Evolutionary conservation across 2,329 filamentous ascomycete genomes (phyloP).

Genomic region (Fusarium penzigii): DNA sequence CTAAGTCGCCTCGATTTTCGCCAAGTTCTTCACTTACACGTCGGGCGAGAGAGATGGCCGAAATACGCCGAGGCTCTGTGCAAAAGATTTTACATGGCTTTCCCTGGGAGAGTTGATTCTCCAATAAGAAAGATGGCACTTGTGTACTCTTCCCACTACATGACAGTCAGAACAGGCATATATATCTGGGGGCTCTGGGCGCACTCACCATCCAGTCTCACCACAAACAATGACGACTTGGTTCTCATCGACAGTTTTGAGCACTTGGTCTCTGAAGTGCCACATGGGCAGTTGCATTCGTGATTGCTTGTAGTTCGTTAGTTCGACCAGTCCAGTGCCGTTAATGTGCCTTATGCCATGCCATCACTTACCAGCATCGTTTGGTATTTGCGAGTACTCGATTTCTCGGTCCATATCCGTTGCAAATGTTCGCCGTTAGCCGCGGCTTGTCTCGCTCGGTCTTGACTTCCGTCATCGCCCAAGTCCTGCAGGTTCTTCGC

Average conservation of each 20-base stretch:
- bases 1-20: constrained; percentile 78
- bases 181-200: not conserved
- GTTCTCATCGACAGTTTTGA: constrained; percentile 74
- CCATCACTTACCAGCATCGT: constrained; percentile 65
- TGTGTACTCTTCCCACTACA: constrained; percentile 89
- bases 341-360: not conserved
- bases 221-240: constrained; percentile 93
- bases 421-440: constrained; percentile 52
- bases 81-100: constrained; percentile 90
- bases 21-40: constrained; percentile 95
- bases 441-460: constrained; percentile 42
- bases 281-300: constrained; percentile 89
- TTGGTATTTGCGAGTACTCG: constrained; percentile 63
- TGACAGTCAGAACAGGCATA: constrained; percentile 21
- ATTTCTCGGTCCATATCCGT: constrained; percentile 62
- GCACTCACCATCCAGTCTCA: constrained; percentile 78
- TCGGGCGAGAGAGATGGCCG: constrained; percentile 88
- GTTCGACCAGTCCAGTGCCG: not conserved
- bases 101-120: constrained; percentile 81
- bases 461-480: constrained; percentile 49
- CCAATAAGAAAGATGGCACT: constrained; percentile 89
- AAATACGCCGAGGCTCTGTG: constrained; percentile 93
- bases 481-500: constrained; percentile 49
- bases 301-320: constrained; percentile 44
- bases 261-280: constrained; percentile 75